Base-by-base conservation (phyloP, 23 red algal species). In the Agarophyton chilense region DNA sequence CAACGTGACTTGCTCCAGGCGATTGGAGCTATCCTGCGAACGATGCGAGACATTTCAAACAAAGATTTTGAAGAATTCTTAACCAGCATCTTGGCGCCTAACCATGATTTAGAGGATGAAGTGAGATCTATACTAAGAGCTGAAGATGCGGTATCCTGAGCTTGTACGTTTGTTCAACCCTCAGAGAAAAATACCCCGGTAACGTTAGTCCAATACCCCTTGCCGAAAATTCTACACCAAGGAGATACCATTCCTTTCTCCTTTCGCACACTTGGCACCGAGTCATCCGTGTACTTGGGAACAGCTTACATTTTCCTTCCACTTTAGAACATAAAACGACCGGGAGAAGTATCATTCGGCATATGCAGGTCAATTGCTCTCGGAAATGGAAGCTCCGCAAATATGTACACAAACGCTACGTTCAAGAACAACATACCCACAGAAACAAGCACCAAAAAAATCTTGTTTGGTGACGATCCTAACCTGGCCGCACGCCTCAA, bases 321-420 rank as follows among this genome's bases (percentile, higher is more conserved):
- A 17, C 2, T 14, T 93, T 67, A 96, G 68, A 89, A 81, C 94
- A 96, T 96, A 41, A 86, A 92, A 17, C 94, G 81, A 2, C 94
- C 94, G 1, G 89, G 89, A 10, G 87, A 92, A 10, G 68, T 39
- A 67, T 96, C 92, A 12, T 63, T 42, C 33, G 87, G 89, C 83
- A 96, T 87, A 63, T 96, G 94, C 33, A 19, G 19, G 74, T 96
- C 94, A n/a, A 66, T 32, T 5, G 88, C 22, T 39, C 94, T 76
- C 18, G 73, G 52, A 49, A 96, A 96, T 6, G 94, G 89, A 24
- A 79, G 53, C 58, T 92, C 88, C 25, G 80, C 52, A 63, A 96
- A 96, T 2, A 96, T 49, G 32, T 43, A 87, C 16, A 96, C 57
- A 56, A 88, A 44, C 16, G 76, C 81, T 29, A 88, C 57, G 57